These are phyloP conservation scores for Candida argentea DNA, from an alignment of 805 yeast genomes.

Conservation along the genomic window DNA sequence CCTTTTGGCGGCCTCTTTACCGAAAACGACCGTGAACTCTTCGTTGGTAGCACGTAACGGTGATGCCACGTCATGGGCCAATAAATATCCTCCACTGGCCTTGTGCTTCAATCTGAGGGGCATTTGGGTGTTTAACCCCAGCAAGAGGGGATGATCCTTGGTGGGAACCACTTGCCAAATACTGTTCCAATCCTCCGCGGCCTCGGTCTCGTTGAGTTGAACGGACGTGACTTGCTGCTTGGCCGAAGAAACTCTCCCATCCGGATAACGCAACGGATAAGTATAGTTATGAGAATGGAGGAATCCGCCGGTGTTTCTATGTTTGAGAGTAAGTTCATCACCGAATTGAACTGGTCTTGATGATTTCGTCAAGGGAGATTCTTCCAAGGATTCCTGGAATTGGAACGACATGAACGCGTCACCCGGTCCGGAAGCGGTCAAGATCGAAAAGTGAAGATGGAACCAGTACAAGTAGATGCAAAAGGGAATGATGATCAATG, in stretches of 20 bases:
- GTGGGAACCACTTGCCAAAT: constrained; percentile 82
- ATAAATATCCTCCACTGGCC: constrained; percentile 65
- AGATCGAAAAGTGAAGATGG: constrained; percentile 76
- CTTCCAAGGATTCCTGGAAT: constrained; percentile 87
- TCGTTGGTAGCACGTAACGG: constrained; percentile 88
- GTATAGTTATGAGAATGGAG: constrained; percentile 71
- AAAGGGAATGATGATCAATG: constrained; percentile 73
- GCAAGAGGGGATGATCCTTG: constrained; percentile 16
- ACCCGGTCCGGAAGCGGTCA: constrained; percentile 89
- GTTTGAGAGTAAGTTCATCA: constrained; percentile 70
- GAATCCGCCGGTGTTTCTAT: constrained; percentile 67
- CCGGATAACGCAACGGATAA: constrained; percentile 91
- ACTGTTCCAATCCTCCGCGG: constrained; percentile 47
- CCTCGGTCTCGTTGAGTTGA: constrained; percentile 25
- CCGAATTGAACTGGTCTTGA: constrained; percentile 65
- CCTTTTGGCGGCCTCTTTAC: constrained; percentile 39
- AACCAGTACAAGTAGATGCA: constrained; percentile 81
- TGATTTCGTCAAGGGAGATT: constrained; percentile 63
- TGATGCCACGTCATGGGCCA: constrained; percentile 94
- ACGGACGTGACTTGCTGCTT: constrained; percentile 88
- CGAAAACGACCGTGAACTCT: constrained; percentile 71
- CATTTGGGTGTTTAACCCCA: constrained; percentile 54
- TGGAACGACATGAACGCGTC: constrained; percentile 91
- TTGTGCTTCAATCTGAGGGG: constrained; percentile 72
- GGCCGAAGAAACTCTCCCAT: constrained; percentile 89